Evolutionary conservation across 768 basidiomycete genomes (phyloP).

Genomic region (Tricholoma saponaceum): DNA sequence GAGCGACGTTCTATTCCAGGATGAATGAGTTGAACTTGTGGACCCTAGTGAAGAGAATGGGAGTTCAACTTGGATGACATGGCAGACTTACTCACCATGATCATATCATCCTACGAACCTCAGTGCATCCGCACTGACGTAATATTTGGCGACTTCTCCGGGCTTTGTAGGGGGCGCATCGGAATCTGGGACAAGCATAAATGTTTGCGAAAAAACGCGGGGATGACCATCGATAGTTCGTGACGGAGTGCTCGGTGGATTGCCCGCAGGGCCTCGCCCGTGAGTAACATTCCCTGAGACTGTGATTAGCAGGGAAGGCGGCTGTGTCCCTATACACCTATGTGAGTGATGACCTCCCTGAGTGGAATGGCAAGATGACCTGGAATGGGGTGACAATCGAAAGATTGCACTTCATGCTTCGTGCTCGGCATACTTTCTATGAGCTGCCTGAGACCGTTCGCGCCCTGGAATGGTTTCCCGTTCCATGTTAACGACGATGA

Average conservation of each 20-base stretch:
- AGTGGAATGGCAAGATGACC: slow-evolving; percentile 36
- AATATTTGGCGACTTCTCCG: slow-evolving; percentile 80
- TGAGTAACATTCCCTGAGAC: slow-evolving; percentile 80
- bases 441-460: slow-evolving; percentile 62
- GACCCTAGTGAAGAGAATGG: too few species aligned
- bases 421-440: slow-evolving; percentile 72
- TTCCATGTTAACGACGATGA: slow-evolving; percentile 82
- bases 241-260: slow-evolving; percentile 46
- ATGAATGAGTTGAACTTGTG: too few species aligned
- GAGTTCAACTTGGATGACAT: neutral
- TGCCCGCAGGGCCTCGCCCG: slow-evolving; percentile 55
- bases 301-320: slow-evolving; percentile 73
- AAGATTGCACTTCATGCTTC: slow-evolving; percentile 82
- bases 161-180: slow-evolving; percentile 57
- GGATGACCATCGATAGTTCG: slow-evolving; percentile 71
- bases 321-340: slow-evolving; percentile 56
- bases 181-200: slow-evolving; percentile 78
- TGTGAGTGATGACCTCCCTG: slow-evolving; percentile 1
- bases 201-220: slow-evolving; percentile 84
- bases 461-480: slow-evolving; percentile 73
- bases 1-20: too few species aligned
- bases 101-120: slow-evolving; percentile 63
- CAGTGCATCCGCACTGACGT: slow-evolving; percentile 72
- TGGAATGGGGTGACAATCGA: slow-evolving; percentile 88
- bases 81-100: neutral